phyloP scores from a whole-genome alignment of 805 yeast genomes.

The Ogataea populi-albae region DNA sequence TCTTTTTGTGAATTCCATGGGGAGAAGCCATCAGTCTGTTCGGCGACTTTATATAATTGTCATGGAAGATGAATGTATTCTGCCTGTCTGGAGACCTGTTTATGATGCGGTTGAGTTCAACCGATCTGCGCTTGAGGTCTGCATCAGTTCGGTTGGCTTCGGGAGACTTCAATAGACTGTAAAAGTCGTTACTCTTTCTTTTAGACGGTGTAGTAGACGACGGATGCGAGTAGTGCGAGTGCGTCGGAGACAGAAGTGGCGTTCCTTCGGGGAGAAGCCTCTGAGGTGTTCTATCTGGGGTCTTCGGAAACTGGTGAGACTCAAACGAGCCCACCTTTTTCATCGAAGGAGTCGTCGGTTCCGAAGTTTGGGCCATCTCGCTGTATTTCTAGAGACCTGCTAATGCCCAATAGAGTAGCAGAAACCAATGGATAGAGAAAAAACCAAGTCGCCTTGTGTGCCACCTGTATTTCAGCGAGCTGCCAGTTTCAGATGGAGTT shows the following conservation, averaged over 20 bases:
- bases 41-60: slow-evolving; percentile 23
- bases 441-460: no score
- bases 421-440: no score
- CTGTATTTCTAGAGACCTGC: no score
- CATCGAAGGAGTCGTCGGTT: slow-evolving; percentile 29
- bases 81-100: slow-evolving; percentile 26
- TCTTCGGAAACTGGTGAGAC: slow-evolving; percentile 24
- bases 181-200: slow-evolving; percentile 34
- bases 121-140: slow-evolving; percentile 31
- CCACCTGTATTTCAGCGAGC: no score
- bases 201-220: slow-evolving; percentile 29
- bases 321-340: slow-evolving; percentile 19
- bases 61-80: slow-evolving; percentile 28
- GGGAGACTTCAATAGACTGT: slow-evolving; percentile 35
- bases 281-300: slow-evolving; percentile 32
- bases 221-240: slow-evolving; percentile 12
- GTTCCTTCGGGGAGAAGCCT: slow-evolving; percentile 29
- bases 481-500: no score
- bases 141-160: slow-evolving; percentile 22
- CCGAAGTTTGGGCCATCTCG: slow-evolving; percentile 12
- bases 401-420: no score
- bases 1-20: slow-evolving; percentile 29
- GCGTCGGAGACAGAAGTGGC: slow-evolving; percentile 34
- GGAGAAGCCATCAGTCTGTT: slow-evolving; percentile 18
- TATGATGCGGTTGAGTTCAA: slow-evolving; percentile 31